These are phyloP conservation scores for Metarhizium guizhouense DNA, from an alignment of 2,329 filamentous ascomycete species.

Conservation along the genomic window DNA sequence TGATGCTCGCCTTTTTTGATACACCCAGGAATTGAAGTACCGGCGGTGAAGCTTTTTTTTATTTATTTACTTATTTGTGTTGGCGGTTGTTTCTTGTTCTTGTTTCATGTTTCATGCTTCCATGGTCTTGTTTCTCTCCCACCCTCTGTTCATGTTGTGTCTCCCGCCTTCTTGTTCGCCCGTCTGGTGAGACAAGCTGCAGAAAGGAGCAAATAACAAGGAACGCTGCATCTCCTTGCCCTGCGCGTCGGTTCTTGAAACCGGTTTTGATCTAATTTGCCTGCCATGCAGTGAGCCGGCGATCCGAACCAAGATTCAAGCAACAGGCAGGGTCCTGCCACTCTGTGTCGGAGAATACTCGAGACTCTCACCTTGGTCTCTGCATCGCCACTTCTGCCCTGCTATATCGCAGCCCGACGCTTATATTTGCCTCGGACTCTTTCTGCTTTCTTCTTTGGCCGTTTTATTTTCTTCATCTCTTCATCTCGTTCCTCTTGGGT, in stretches of 20 bases:
- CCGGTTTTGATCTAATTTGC: not conserved
- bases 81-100: not conserved
- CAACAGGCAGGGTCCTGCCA: not conserved
- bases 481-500: not conserved
- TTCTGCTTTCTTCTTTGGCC: not conserved
- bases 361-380: too few species aligned
- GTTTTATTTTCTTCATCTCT: not conserved
- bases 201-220: not conserved
- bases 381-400: not conserved
- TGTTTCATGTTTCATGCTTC: not conserved
- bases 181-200: not conserved
- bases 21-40: too few species aligned
- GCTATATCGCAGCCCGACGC: not conserved
- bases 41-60: not conserved
- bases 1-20: too few species aligned
- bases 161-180: not conserved
- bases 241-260: slow-evolving; percentile 1
- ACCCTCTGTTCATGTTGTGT: not conserved
- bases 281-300: not conserved
- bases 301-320: slow-evolving; percentile 1
- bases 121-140: not conserved
- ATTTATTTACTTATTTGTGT: too few species aligned
- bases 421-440: not conserved
- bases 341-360: too few species aligned
- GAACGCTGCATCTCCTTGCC: not conserved